Base-by-base conservation (phyloP, 768 basidiomycete genomes). In the Mycena alexandri region DNA sequence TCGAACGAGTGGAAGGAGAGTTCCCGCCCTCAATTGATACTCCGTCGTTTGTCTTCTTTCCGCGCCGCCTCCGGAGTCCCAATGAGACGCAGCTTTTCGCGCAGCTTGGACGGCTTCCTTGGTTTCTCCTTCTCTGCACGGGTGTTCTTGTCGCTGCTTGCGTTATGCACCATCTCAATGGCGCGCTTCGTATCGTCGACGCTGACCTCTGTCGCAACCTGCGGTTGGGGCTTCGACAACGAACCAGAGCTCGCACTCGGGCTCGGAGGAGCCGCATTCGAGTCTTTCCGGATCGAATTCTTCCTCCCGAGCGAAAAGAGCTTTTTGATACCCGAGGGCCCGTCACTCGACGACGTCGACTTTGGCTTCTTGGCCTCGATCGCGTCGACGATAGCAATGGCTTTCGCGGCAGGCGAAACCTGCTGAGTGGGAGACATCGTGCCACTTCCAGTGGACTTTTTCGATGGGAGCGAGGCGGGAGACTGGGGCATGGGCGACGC, bases 311-410 rank as follows among this genome's bases (percentile, higher is more conserved):
- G 56, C 21, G 82, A 79, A 58, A 84, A 82, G 68, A 84, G 78
- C 47, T 81, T 77, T 41, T 76, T 77, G 41, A 81, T 71, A 47
- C 76, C 72, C 57, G 63, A 66, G n/a, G 74, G 67, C 41, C 73
- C 71, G 13, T 59, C 67, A 65, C 29, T 63, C 24, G 52, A 41
- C 9, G 72, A 70, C 22, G 24, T 25, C 8, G 71, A 63, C 51
- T 74, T 74, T 10, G 74, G 65, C 44, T 57, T 78, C 75, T 85
- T 86, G 38, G 82, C 81, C 25, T 88, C 86, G 61, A 88, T 78
- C 7, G 86, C 84, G 57, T 90, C 89, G 48, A 90, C 79, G 63
- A 89, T 83, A 8, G 85, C 88, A 59, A 91, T 87, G 10, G 89
- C 85, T 73, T 89, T 91, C 36, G 88, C 87, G n/a, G 86, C 78